Evolutionary conservation across 495 filamentous ascomycete species (phyloP).

Genomic region (Hypoxylon trugodes): DNA sequence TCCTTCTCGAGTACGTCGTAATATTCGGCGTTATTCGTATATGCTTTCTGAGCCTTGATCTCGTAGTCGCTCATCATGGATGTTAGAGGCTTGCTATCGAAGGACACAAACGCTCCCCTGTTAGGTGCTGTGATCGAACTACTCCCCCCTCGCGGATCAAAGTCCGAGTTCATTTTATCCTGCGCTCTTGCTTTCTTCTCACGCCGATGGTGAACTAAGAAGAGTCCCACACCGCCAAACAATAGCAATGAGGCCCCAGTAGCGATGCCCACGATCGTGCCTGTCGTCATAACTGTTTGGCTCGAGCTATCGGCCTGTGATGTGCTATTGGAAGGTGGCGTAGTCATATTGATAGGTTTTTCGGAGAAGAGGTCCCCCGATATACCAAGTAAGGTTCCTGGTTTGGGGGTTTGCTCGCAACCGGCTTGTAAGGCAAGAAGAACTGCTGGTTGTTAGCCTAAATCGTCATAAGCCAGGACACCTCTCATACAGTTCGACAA

Average conservation of each 20-base stretch:
- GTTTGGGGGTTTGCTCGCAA: slow-evolving; percentile 50
- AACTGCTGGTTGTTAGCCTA: slow-evolving; percentile 40
- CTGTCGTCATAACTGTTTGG: slow-evolving; percentile 46
- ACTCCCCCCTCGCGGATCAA: slow-evolving; percentile 24
- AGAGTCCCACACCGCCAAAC: slow-evolving; percentile 47
- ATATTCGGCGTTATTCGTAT: slow-evolving; percentile 44
- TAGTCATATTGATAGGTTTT: slow-evolving; percentile 28
- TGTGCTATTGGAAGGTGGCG: slow-evolving; percentile 17
- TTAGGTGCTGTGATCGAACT: slow-evolving; percentile 33
- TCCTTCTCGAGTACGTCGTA: slow-evolving; percentile 37
- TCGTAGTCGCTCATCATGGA: slow-evolving; percentile 25
- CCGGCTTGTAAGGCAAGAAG: slow-evolving; percentile 50
- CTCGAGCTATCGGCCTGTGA: background rate
- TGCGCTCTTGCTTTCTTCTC: too few species aligned
- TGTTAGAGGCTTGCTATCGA: slow-evolving; percentile 48
- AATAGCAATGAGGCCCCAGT: slow-evolving; percentile 50
- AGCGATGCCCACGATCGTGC: slow-evolving; percentile 57
- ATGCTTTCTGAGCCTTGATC: slow-evolving; percentile 33
- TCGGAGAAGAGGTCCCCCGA: slow-evolving; percentile 40
- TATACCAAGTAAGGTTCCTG: slow-evolving; percentile 45
- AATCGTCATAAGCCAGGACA: background rate
- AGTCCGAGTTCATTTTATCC: too few species aligned
- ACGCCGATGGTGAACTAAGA: slow-evolving; percentile 54
- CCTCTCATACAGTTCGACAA: slow-evolving; percentile 45
- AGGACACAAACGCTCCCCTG: slow-evolving; percentile 11